Evolutionary conservation across 2,329 filamentous ascomycete species (phyloP), one percentile per base, ranked within the genome.

Genomic region (Phaeosphaeria sp.): DNA sequence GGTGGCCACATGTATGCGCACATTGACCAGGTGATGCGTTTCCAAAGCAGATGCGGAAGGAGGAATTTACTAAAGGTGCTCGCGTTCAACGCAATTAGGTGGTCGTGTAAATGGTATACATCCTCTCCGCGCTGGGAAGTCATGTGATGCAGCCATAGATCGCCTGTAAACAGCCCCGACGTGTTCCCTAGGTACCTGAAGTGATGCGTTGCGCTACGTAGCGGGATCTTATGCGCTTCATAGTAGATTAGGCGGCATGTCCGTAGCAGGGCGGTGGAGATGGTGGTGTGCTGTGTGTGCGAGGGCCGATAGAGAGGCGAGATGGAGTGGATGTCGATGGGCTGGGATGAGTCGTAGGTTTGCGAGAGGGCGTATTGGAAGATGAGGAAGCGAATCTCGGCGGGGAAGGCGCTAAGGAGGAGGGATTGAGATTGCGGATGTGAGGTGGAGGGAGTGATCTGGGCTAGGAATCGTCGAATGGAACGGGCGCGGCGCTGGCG

Each of bases 241-340:
- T 59, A 64, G 60, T 80, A 80, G 23, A 78, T 60, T 2, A 72
- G 64, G 6, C 77, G 73, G 48, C 78, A 80, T 6, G 78, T 79
- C 20, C 60, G 68, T 0, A 80, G 71, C 17, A 81, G 67, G 4
- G 63, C 25, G 3, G 67, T 76, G 46, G 73, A 53, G 20, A 64
- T 59, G 1, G 39, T 50, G n/a, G 75, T 57, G 50, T 68, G 67
- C 50, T 72, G 60, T 2, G 72, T 69, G 58, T 78, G 77, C 3
- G 62, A 59, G 0, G 67, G 68, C 0, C 67, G 68, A 48, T 60
- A 62, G 3, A 60, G 52, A 27, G 61, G 58, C 3, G 60, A 61
- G 20, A 61, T 53, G 6, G 52, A 58, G 23, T 63, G 49, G 2
- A 53, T 56, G 20, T 53, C 30, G 25, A 64, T 41, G 15, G 63